Base-by-base conservation (phyloP, 2,329 filamentous ascomycete genomes). In the Fusarium albosuccineum region DNA sequence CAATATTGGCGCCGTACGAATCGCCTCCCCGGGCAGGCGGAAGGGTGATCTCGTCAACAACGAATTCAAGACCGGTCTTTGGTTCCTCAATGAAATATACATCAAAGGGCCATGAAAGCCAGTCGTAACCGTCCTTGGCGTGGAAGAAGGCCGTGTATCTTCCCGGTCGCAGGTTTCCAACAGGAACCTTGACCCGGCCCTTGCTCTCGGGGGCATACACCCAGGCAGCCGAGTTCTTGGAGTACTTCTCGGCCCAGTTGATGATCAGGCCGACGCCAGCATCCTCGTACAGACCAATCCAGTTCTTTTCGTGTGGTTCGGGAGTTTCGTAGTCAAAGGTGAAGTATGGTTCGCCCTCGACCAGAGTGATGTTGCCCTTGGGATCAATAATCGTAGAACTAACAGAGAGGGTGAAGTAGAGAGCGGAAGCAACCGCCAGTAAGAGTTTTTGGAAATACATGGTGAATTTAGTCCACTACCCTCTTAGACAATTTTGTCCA, bases 221-320 rank as follows among this genome's bases (percentile, higher is more conserved):
- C 79, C 78, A 81, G 2, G 58, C 56, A 11, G 78, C 49, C 1
- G 78, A 74, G 22, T 40, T 33, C 0, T 61, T 52, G 1, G 61
- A 57, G 22, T 69, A 66, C 6, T 67, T 70, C 16, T 67, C 56
- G 14, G 27, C 55, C 37, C 29, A 29, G 33, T 76, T 69, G n/a
- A 77, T 66, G 5, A 74, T 70, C 0, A 78, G 77, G 1, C 73
- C 77, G 36, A 76, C 76, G 17, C 70, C 72, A 4, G 66, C 70
- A 8, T 73, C 60, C 27, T 67, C 44, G 54, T 76, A 80, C 2
- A 81, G 44, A 11, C 74, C 79, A n/a, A 81, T 71, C 79, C 79
- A 81, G 62, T 81, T 81, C n/a, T 60, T 73, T 3, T 62, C 42
- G 49, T 73, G 60, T 0, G 75, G 61, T 6, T 65, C 33, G 1